Base-by-base conservation (phyloP, 2,329 filamentous ascomycete species). In the Calonectria multiphialidica region DNA sequence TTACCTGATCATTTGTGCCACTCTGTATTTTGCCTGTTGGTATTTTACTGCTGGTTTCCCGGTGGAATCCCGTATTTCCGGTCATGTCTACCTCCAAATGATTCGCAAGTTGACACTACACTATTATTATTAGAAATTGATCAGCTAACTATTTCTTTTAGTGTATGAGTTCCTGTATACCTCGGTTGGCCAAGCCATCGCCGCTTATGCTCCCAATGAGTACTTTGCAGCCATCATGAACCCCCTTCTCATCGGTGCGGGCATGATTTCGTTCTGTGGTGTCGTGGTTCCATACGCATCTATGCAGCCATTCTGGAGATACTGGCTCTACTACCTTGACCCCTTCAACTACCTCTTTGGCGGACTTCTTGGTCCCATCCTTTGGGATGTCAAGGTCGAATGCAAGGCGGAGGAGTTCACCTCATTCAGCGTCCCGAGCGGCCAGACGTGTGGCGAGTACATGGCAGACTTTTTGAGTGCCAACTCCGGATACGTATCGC, bases 201-300 rank as follows among this genome's bases (percentile, higher is more conserved):
- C 87, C 0, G 87, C 87, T 1, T 88, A 88, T 69, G 84, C 87
- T 0, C 87, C 87, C 0, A 88, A 88, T 53, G 87, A 86, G 16
- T 84, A 86, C 53, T 87, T 87, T n/a, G 87, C 87, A 1, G 82
- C 86, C 1, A 81, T 88, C 25, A 83, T 84, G 75, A 88, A 88
- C 66, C 86, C 86, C 0, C 78, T 88, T 2, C 68, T 88, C 42
- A 82, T 88, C 67, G 83, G 83, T 7, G 82, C 83, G 1, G 84
- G 71, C 25, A 70, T 76, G n/a, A 55, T 77, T n/a, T 74, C 69
- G 2, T 81, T 80, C 63, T 80, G 78, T 18, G 78, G 79, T 7
- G 76, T 80, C 1, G 71, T 81, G 1, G 73, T 80, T 12, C 78
- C 77, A 0, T 80, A 79, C 49, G 23, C 23, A 0, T 68, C 74